phyloP scores from a whole-genome alignment of 352 stramenopile genomes.

The Phytophthora tentaculata region DNA sequence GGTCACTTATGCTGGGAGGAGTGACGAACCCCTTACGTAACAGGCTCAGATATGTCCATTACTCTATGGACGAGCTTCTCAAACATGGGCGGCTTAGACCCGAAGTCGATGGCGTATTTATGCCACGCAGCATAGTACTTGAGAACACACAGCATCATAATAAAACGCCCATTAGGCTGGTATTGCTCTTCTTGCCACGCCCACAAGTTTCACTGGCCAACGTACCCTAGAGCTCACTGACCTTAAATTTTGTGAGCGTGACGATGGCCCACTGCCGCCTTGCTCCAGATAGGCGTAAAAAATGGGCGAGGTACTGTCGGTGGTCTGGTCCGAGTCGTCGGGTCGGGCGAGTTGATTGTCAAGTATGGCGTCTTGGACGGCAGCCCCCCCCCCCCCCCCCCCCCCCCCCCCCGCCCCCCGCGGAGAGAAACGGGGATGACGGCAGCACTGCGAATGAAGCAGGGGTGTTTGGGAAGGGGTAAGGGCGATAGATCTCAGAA shows the following conservation, averaged over 20 bases:
- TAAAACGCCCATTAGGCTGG: neutral
- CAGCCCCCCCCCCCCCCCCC: no score
- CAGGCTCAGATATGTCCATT: no score
- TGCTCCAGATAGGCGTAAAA: neutral
- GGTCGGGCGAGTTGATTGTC: neutral
- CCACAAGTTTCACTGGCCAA: neutral
- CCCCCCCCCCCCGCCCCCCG: no score
- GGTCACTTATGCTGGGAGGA: no score
- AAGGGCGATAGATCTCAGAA: neutral
- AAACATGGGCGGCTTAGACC: no score
- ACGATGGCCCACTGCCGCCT: neutral
- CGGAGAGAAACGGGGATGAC: neutral
- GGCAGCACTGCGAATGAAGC: neutral
- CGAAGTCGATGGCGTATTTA: no score
- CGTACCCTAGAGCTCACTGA: neutral
- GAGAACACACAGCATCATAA: no score
- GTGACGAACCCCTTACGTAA: no score
- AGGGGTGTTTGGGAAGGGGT: neutral
- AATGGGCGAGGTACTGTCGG: neutral
- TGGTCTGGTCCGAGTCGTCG: neutral
- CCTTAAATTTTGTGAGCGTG: neutral
- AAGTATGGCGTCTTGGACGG: neutral
- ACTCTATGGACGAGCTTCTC: no score
- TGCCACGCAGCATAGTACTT: no score
- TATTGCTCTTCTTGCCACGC: neutral